Evolutionary conservation across 140 eudicot genomes (phyloP).

Genomic region (Anethum foeniculum): DNA sequence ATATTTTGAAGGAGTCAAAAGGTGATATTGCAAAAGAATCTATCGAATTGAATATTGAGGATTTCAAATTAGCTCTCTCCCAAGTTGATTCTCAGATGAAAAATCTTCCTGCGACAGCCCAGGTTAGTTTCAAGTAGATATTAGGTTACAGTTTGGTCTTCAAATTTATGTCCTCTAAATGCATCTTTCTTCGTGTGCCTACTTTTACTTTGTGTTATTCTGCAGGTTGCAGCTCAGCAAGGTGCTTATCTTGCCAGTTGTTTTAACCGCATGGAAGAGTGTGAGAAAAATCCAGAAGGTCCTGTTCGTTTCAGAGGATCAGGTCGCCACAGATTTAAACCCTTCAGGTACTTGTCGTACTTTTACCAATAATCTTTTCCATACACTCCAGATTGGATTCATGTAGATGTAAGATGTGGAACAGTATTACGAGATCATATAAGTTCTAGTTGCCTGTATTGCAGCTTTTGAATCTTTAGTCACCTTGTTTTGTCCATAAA

Average conservation of each 20-base stretch:
- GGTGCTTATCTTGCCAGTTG: slow-evolving; percentile 89
- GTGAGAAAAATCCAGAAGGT: slow-evolving; percentile 83
- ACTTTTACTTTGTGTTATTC: slow-evolving; percentile 4
- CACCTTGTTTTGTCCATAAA: neutral
- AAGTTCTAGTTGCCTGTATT: slow-evolving; percentile 1
- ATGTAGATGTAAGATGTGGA: neutral
- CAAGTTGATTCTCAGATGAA: slow-evolving; percentile 90
- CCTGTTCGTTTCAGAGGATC: slow-evolving; percentile 78
- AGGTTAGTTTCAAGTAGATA: slow-evolving; percentile 31
- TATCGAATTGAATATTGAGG: slow-evolving; percentile 56
- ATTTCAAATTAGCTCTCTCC: slow-evolving; percentile 65
- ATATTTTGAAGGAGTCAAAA: slow-evolving; percentile 62
- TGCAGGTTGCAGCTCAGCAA: slow-evolving; percentile 95
- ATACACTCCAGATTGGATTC: neutral
- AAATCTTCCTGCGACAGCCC: slow-evolving; percentile 98
- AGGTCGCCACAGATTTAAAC: slow-evolving; percentile 82
- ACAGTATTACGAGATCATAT: neutral
- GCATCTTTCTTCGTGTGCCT: neutral
- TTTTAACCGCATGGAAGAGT: slow-evolving; percentile 85
- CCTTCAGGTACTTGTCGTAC: slow-evolving; percentile 61
- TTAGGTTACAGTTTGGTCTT: neutral
- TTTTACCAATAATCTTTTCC: neutral
- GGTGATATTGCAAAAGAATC: slow-evolving; percentile 65
- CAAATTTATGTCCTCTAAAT: neutral
- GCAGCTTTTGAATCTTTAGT: neutral